A percentile compares a stretch with the other conserved stretches of the same genome.
Conservation (phyloP, 2,329 filamentous ascomycete genomes). For the Xylaria hypoxylon region DNA sequence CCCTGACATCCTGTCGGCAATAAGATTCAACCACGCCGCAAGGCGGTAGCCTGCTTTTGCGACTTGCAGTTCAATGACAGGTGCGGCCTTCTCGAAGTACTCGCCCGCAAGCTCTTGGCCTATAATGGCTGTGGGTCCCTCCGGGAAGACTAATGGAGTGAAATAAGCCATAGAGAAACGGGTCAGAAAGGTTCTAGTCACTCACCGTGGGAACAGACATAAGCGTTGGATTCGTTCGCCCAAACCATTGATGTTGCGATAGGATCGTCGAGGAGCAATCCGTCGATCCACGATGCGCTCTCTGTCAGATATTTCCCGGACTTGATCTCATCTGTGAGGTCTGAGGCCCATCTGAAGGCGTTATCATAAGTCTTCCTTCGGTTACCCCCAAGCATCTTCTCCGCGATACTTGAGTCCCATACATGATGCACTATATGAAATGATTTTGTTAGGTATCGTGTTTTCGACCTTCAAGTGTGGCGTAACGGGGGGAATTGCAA, state of each 20-base stretch:
- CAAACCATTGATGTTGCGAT: conserved; percentile 69
- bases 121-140: conserved; percentile 68
- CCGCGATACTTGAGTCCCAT: conserved; percentile 78
- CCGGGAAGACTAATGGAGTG: conserved; percentile 64
- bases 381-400: conserved; percentile 70
- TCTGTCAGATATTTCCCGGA: conserved; percentile 65
- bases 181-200: conserved; percentile 17
- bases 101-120: conserved; percentile 70
- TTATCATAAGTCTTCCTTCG: conserved; percentile 61
- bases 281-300: conserved; percentile 66
- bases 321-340: conserved; percentile 66
- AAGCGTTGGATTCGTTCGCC: conserved; percentile 72
- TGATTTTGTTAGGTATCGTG: conserved; percentile 17
- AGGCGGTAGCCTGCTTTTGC: conserved; percentile 77
- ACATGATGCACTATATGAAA: conserved; percentile 68
- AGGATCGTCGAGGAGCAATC: conserved; percentile 66
- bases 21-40: conserved; percentile 74
- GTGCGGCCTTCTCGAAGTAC: conserved; percentile 73
- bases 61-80: conserved; percentile 73
- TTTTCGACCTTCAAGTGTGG: background rate
- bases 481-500: background rate
- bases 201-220: conserved; percentile 71
- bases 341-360: conserved; percentile 67
- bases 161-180: conserved; percentile 35
- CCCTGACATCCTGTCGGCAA: conserved; percentile 57